These are phyloP conservation scores for Neoboletus magnificus DNA, from an alignment of 768 basidiomycete species.

Conservation along the genomic window DNA sequence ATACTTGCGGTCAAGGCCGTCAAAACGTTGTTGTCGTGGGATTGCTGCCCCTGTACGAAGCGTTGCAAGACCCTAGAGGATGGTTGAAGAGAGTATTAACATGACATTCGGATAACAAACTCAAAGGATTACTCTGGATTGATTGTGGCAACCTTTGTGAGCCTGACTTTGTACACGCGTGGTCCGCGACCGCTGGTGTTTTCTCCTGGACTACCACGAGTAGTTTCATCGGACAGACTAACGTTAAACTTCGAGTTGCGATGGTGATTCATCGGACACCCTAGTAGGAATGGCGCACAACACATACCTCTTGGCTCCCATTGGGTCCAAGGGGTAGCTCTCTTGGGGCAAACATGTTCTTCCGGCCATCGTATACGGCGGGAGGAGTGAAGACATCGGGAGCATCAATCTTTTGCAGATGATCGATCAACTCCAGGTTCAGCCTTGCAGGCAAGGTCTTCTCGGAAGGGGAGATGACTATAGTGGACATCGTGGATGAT, in stretches of 20 bases:
- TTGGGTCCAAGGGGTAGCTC: slow-evolving; percentile 57
- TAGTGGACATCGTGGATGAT: slow-evolving; percentile 8
- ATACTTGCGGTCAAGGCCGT: slow-evolving; percentile 60
- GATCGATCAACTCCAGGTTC: slow-evolving; percentile 67
- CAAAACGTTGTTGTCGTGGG: slow-evolving; percentile 62
- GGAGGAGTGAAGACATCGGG: slow-evolving; percentile 70
- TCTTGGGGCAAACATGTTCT: slow-evolving; percentile 66
- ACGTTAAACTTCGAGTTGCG: slow-evolving; percentile 55
- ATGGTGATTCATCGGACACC: slow-evolving; percentile 2
- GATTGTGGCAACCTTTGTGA: slow-evolving; percentile 57
- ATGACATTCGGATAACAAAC: slow-evolving; percentile 21
- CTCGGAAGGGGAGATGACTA: slow-evolving; percentile 66
- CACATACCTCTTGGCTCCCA: slow-evolving; percentile 49
- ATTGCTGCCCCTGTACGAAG: slow-evolving; percentile 63
- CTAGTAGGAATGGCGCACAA: not conserved
- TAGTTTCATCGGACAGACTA: slow-evolving; percentile 40
- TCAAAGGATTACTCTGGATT: slow-evolving; percentile 46
- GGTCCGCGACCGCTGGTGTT: slow-evolving; percentile 42
- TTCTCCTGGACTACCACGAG: slow-evolving; percentile 31
- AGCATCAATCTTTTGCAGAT: slow-evolving; percentile 55
- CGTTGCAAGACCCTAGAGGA: slow-evolving; percentile 53
- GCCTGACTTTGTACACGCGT: slow-evolving; percentile 62
- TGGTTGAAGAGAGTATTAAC: not conserved
- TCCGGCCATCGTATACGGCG: slow-evolving; percentile 76
- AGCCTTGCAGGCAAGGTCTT: slow-evolving; percentile 63